Evolutionary conservation across 106 monocot species (phyloP).

Genomic region (Allium cepa): DNA sequence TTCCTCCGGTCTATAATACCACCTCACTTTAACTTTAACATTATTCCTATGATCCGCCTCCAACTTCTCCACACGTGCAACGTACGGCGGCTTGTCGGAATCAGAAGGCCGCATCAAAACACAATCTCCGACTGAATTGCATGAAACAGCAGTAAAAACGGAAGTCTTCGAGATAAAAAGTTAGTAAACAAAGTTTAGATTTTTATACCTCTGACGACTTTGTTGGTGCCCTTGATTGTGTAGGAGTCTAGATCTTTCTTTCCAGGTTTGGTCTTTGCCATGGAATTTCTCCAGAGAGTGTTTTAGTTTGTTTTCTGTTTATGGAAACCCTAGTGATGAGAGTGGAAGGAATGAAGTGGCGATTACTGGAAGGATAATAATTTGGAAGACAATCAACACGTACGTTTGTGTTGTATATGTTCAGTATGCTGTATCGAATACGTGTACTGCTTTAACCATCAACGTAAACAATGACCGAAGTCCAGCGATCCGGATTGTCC

Average conservation of each 20-base stretch:
- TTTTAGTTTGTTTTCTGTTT: background rate
- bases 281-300: slow-evolving; percentile 1
- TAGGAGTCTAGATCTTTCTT: slow-evolving; percentile 28
- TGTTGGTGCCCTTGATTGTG: slow-evolving; percentile 31
- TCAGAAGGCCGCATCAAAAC: slow-evolving; percentile 29
- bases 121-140: slow-evolving; percentile 21
- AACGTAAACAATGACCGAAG: too few relatives aligned
- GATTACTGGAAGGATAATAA: too few relatives aligned
- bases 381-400: too few relatives aligned
- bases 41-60: slow-evolving; percentile 25
- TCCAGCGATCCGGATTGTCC: too few relatives aligned
- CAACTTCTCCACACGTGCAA: slow-evolving; percentile 21
- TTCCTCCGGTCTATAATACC: slow-evolving; percentile 30
- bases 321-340: slow-evolving; percentile 2
- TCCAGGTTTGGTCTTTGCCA: slow-evolving; percentile 24
- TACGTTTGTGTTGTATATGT: too few relatives aligned
- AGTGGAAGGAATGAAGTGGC: too few relatives aligned
- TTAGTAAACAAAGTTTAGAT: background rate
- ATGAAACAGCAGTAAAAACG: background rate
- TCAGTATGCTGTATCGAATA: too few relatives aligned
- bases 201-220: slow-evolving; percentile 19
- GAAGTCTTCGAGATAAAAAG: background rate
- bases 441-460: too few relatives aligned
- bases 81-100: slow-evolving; percentile 24
- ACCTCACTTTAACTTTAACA: slow-evolving; percentile 22